Evolutionary conservation across 345 rosid species (phyloP).

Genomic region (Linum trigynum): DNA sequence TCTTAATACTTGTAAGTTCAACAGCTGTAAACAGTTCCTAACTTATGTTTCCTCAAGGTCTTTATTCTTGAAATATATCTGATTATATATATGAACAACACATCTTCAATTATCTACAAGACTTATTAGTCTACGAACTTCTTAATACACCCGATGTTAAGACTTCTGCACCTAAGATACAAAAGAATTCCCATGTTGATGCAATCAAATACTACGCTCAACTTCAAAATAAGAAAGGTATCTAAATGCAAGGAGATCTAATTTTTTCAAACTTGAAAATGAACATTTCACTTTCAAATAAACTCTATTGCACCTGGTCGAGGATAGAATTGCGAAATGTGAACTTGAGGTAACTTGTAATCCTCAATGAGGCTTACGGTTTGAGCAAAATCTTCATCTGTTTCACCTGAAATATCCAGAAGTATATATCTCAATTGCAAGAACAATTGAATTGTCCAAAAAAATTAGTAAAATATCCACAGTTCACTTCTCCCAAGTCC

Average conservation of each 20-base stretch:
- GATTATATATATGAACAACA: not conserved
- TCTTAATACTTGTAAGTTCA: not conserved
- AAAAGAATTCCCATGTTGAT: not conserved
- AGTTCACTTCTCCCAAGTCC: not conserved
- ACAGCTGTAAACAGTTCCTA: not conserved
- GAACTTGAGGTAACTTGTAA: conserved; percentile 83
- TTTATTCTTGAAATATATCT: not conserved
- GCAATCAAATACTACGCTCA: not conserved
- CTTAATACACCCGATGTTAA: not conserved
- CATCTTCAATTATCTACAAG: not conserved
- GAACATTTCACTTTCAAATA: not conserved
- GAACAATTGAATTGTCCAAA: not conserved
- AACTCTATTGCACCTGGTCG: conserved; percentile 47
- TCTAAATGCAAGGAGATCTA: not conserved
- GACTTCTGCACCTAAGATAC: not conserved
- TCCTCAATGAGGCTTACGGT: conserved; percentile 63
- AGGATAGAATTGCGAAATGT: conserved; percentile 95
- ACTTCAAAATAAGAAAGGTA: not conserved
- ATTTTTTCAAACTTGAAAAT: not conserved
- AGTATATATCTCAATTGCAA: not conserved
- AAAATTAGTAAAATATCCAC: not conserved
- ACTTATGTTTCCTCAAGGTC: not conserved
- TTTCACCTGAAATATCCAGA: conserved; percentile 55
- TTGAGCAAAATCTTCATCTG: conserved; percentile 76
- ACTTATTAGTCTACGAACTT: not conserved